Evolutionary conservation across 1,139 yeast species (phyloP).

Genomic region (Magnusiomyces starmeri): DNA sequence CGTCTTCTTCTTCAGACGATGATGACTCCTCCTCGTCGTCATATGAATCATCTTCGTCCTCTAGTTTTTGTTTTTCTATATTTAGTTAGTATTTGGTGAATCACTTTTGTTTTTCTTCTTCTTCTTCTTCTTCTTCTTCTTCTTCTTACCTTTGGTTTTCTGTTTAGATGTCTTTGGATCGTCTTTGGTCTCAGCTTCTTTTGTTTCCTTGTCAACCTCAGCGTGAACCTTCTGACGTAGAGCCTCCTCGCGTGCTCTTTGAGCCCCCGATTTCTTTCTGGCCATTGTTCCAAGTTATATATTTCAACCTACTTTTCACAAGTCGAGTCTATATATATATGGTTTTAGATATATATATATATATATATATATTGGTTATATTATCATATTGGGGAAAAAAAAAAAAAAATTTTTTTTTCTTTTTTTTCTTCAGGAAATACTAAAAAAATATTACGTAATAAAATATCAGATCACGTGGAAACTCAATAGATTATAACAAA

Average conservation of each 20-base stretch:
- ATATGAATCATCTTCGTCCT: slow-evolving; percentile 1
- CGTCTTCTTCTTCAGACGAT: slow-evolving; percentile 79
- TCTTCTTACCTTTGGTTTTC: neutral
- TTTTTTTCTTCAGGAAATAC: no score
- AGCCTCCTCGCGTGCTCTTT: slow-evolving; percentile 1
- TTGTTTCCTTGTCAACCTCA: neutral
- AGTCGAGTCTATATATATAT: no score
- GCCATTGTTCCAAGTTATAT: no score
- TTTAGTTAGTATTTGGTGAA: no score
- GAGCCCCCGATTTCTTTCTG: slow-evolving; percentile 7
- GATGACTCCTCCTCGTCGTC: slow-evolving; percentile 27
- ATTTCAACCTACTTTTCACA: no score
- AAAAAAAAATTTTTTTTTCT: no score
- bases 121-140: neutral
- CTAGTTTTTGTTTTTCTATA: neutral
- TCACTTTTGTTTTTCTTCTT: neutral
- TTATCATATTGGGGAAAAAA: no score
- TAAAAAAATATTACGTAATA: no score
- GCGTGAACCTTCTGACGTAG: neutral
- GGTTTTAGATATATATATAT: no score
- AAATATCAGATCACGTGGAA: no score
- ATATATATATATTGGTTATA: no score
- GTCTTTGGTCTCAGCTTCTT: neutral
- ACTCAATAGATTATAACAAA: no score
- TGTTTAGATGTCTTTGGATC: neutral